Percentiles rank a stretch among this genome's conserved stretches.
These are phyloP conservation scores for Penicillium sumatraense DNA, from an alignment of 2,329 filamentous ascomycete species.

Conservation along the genomic window DNA sequence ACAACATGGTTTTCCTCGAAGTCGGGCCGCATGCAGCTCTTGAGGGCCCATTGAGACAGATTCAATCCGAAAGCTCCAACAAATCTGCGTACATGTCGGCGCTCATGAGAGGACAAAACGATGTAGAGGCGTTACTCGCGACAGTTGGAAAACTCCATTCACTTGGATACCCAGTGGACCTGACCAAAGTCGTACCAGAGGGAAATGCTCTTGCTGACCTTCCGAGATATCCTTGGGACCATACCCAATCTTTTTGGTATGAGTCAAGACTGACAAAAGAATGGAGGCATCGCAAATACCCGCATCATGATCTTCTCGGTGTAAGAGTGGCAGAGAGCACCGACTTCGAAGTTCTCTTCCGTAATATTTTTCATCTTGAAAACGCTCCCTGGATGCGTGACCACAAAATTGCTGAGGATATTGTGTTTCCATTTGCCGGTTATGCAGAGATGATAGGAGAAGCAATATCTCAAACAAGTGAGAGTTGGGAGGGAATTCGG, in stretches of 20 bases:
- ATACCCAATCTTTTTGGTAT: conserved; percentile 11
- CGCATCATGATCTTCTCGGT: conserved; percentile 24
- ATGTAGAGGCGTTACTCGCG: conserved; percentile 14
- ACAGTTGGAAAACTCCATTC: conserved; percentile 13
- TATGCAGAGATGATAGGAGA: conserved; percentile 32
- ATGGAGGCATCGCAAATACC: conserved; percentile 8
- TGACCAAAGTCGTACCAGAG: background rate
- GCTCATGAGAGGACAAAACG: conserved; percentile 23
- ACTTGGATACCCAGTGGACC: background rate
- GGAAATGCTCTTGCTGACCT: conserved; percentile 12
- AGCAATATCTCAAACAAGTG: conserved; percentile 16
- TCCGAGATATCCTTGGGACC: conserved; percentile 22
- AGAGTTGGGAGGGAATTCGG: background rate
- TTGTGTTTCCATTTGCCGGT: conserved; percentile 36
- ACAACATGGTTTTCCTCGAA: conserved; percentile 33
- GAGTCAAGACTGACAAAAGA: conserved; percentile 13
- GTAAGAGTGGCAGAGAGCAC: background rate
- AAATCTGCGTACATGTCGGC: conserved; percentile 18
- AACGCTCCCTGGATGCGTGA: conserved; percentile 38
- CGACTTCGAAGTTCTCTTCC: conserved; percentile 29
- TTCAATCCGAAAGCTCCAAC: conserved; percentile 6
- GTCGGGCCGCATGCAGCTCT: conserved; percentile 45
- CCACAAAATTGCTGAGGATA: conserved; percentile 34
- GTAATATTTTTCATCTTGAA: conserved; percentile 27
- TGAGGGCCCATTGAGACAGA: conserved; percentile 34